Conservation (phyloP, 345 rosid genomes). For the Eucalyptus regnans region DNA sequence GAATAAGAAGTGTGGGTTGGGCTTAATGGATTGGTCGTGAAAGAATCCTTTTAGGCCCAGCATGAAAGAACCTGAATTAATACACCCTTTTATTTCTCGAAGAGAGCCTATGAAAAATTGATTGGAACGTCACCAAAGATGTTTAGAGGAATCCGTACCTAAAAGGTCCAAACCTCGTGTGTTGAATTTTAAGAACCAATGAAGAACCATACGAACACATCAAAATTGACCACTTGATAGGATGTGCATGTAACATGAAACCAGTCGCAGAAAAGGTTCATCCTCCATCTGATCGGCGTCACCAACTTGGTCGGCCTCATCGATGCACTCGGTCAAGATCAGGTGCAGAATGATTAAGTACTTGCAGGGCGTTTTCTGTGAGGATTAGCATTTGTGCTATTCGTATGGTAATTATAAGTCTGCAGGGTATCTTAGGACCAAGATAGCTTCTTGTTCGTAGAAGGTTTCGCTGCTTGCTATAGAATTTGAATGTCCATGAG, state of each 20-base stretch:
- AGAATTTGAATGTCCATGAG: neutral
- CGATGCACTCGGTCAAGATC: neutral
- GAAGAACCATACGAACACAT: neutral
- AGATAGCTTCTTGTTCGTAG: neutral
- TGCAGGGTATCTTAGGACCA: neutral
- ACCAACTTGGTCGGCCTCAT: conserved; percentile 13
- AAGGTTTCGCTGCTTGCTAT: neutral
- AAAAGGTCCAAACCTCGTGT: too few species aligned
- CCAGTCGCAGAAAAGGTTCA: too few species aligned
- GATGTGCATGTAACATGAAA: neutral
- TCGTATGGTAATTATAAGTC: neutral
- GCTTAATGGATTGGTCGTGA: neutral
- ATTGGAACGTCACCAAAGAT: accelerated
- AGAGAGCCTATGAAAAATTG: accelerated
- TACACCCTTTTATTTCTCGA: neutral
- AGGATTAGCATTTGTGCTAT: too few species aligned
- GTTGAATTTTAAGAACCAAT: neutral
- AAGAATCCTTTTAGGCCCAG: neutral
- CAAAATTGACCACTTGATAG: neutral
- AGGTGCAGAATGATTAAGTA: neutral
- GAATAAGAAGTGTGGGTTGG: neutral
- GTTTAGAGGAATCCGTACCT: neutral
- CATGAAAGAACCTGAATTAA: neutral
- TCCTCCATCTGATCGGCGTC: conserved; percentile 8
- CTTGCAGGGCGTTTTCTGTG: neutral